phyloP scores from a whole-genome alignment of 352 stramenopile genomes.

The Phytophthora pinifolia region DNA sequence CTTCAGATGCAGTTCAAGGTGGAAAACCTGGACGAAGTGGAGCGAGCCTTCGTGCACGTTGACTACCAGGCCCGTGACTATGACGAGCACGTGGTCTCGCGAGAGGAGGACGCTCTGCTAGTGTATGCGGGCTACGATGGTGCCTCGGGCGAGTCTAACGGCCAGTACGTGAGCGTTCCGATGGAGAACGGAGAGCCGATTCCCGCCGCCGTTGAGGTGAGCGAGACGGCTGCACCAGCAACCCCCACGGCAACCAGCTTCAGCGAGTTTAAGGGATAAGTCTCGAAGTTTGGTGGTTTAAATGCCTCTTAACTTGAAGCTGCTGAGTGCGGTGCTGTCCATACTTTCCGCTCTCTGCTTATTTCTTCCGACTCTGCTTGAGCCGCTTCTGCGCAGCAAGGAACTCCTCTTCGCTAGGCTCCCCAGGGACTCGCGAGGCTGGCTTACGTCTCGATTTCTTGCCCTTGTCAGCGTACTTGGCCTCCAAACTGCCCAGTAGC shows the following conservation, averaged over 20 bases:
- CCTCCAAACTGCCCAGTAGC: conserved; percentile 58
- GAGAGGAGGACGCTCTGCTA: conserved; percentile 52
- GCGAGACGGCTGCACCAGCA: conserved; percentile 19
- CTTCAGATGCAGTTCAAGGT: conserved; percentile 95
- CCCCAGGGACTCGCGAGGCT: conserved; percentile 2
- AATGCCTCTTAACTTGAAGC: too few relatives aligned
- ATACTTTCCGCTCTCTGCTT: background rate
- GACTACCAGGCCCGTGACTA: conserved; percentile 90
- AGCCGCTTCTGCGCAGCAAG: conserved; percentile 52
- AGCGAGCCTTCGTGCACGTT: conserved; percentile 95
- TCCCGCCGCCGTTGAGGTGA: conserved; percentile 29
- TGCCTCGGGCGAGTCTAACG: conserved; percentile 13
- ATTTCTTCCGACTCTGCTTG: conserved; percentile 42
- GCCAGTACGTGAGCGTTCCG: conserved; percentile 22
- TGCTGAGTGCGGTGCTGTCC: conserved; percentile 1
- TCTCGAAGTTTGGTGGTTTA: too few relatives aligned
- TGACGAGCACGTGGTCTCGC: conserved; percentile 64
- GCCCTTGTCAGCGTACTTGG: conserved; percentile 55
- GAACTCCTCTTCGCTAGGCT: conserved; percentile 73
- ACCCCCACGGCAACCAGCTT: conserved; percentile 30
- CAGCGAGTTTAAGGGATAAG: conserved; percentile 24
- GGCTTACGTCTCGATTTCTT: conserved; percentile 47
- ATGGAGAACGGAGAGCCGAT: conserved; percentile 26
- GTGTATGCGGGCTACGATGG: conserved; percentile 37
- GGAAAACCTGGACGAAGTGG: conserved; percentile 89